Base-by-base conservation (phyloP, 768 basidiomycete genomes). In the Boletus barrowsii region DNA sequence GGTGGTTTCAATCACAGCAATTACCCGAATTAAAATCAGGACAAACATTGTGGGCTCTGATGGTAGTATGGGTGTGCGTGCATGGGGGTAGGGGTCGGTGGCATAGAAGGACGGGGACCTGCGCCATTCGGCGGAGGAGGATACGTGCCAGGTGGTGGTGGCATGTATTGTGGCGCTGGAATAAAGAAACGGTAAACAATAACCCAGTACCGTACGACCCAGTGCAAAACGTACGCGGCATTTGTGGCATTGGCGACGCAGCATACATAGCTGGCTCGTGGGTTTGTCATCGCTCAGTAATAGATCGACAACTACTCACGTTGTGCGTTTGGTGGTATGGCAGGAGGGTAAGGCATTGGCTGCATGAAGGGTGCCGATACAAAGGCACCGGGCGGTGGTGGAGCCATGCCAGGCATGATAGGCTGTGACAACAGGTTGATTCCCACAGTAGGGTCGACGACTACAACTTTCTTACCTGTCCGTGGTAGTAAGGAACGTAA, bases 1-100 rank as follows among this genome's bases (percentile, higher is more conserved):
- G 60, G 52, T 53, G 57, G 60, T 42, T 64, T 72, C 58, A 74
- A 59, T 69, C 51, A 60, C 47, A 46, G 62, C 45, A 50, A 52
- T 55, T 53, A 47, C 62, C 56, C 64, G 35, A 18, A 15, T 20
- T 10, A 3, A 49, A 62, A 52, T 71, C 44, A 14, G 45, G 32
- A 67, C 80, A 43, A 78, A 93, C 91, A 72, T 75, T 93, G 91
- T 54, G 91, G 91, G 68, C 90, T 92, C 66, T 91, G 91, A 65
- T 91, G 88, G 67, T 93, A 93, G 71, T 91, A 92, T 70, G 87
- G 81, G 62, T 92, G 90, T 26, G 92, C 87, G 66, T 92, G 90
- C 40, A 87, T 79, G 14, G 89, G 91, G 58, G 93, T 90, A 3
- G 92, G 91, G 10, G 90, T 92, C 10, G 91, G 89, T n/a, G 91